Conservation (phyloP, 2,329 filamentous ascomycete species). For the Aspergillus sp. region DNA sequence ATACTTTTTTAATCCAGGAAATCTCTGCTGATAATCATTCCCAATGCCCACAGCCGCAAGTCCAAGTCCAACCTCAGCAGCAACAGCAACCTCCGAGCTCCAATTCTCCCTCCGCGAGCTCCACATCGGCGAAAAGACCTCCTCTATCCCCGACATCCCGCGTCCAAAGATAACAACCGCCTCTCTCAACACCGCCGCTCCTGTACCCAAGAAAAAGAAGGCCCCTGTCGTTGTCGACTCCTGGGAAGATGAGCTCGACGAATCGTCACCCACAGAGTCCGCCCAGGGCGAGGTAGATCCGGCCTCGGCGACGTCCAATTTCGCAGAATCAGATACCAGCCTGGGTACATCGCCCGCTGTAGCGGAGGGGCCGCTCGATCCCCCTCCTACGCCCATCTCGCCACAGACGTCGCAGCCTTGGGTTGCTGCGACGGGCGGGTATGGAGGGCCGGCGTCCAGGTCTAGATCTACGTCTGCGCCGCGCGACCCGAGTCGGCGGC, state of each 20-base stretch:
- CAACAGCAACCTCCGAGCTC: constrained; percentile 25
- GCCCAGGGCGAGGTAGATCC: constrained; percentile 11
- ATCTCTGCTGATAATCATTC: constrained; percentile 11
- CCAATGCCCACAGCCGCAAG: constrained; percentile 21
- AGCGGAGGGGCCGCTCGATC: constrained; percentile 46
- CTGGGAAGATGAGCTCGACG: constrained; percentile 72
- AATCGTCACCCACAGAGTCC: constrained; percentile 38
- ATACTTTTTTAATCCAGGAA: not conserved
- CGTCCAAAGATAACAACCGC: constrained; percentile 20
- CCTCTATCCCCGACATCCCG: constrained; percentile 24
- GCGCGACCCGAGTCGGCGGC: constrained; percentile 47
- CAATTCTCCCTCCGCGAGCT: constrained; percentile 33
- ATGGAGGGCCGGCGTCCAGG: not conserved
- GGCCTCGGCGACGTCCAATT: not conserved
- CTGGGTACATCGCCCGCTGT: not conserved
- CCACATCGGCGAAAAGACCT: constrained; percentile 30
- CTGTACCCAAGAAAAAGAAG: constrained; percentile 30
- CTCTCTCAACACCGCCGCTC: constrained; percentile 11
- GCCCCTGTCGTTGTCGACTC: constrained; percentile 63
- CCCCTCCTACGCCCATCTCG: constrained; percentile 67
- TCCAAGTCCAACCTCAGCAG: constrained; percentile 14
- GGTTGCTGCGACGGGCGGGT: constrained; percentile 15
- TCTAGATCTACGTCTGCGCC: not conserved
- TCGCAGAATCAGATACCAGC: not conserved
- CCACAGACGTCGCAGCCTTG: constrained; percentile 41